Evolutionary conservation across 140 eudicot genomes (phyloP), one percentile per base, ranked within the genome.

Genomic region (Ambrosia hybrid): DNA sequence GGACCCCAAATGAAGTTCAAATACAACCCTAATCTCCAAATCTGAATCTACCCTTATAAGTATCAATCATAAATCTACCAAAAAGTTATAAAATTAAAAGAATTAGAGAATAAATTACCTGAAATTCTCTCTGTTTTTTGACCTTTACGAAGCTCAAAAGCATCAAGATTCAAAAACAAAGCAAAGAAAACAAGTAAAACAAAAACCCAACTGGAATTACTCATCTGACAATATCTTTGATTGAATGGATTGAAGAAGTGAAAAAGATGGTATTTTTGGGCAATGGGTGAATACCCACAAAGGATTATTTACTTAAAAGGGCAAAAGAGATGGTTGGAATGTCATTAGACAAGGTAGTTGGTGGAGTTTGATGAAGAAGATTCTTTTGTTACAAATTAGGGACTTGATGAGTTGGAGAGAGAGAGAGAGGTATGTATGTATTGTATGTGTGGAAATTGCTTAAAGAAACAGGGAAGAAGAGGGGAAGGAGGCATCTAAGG

Each of bases 51-150:
- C 33, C 48, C 17, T 16, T 3, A 11, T 5, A 48, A 56, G 3
- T 7, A 59, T 11, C 57, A 15, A 71, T 71, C 16, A 74, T 62
- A 17, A 57, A 53, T 12, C 58, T 5, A 61, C 65, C 70, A 52
- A 13, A 63, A 73, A 63, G 16, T 49, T 73, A 53, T 14, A 68
- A 30, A 30, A 67, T 8, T 30, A 16, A 57, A 67, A 37, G 5
- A 9, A 10, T 15, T 13, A 71, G 33, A 11, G 9, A 0, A 21
- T 1, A n/a, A 80, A 69, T 49, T 73, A 90, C 97, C 95, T 68
- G 97, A 87, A 81, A 90, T 87, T 34, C 97, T 82, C 80, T 90
- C 97, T 21, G 95, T 87, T 57, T 65, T 87, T 77, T 85, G 95
- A 80, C 82, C 76, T 59, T 79, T 68, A 53, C 84, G 77, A 51